Base-by-base conservation (phyloP, 176 grass and related monocot species). In the Metroxylon sagu region DNA sequence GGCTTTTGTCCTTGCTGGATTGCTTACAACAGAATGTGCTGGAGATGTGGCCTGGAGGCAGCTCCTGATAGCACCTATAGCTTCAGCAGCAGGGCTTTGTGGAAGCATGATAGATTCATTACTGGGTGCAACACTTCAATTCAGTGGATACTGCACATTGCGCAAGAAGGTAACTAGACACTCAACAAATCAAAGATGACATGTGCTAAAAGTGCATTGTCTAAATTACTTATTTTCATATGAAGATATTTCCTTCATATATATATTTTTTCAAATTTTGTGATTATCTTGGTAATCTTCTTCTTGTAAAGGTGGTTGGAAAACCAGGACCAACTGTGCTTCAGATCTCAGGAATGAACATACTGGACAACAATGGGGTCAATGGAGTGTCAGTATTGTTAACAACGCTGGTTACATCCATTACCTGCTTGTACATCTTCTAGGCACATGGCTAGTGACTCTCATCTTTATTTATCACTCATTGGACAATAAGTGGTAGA, bases 41-140 rank as follows among this genome's bases (percentile, higher is more conserved):
- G 67, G 62, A 77, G 74, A 87, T 73, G 55, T 77, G 35, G 58
- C 68, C 15, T 62, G 82, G 76, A 57, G 60, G 26, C 91, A 90
- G 67, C 74, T 96, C 18, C 62, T 90, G 48, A 57, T 77, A 55
- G 50, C 90, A 64, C 91, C 91, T 27, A 72, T 96, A 35, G 79
- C 91, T 54, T 75, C 77, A 65, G 71, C 72, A 29, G 80, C 77
- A 57, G 91, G 91, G 67, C 76, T 96, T 75, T 28, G 72, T 23
- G 91, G 91, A 12, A 96, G 91, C 86, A 56, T 96, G 50, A 90
- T 90, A 64, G 91, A 96, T 85, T 96, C 91, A n/a, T 69, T 96
- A 18, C 53, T 96, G 27, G 91, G 91, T 67, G 91, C 91, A 21
- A 96, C 91, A 25, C 80, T 96, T 68, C 80, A 96, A 62, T 96